These are phyloP conservation scores for Pyrus hybrid DNA, from an alignment of 331 rosid genomes.

Conservation along the genomic window DNA sequence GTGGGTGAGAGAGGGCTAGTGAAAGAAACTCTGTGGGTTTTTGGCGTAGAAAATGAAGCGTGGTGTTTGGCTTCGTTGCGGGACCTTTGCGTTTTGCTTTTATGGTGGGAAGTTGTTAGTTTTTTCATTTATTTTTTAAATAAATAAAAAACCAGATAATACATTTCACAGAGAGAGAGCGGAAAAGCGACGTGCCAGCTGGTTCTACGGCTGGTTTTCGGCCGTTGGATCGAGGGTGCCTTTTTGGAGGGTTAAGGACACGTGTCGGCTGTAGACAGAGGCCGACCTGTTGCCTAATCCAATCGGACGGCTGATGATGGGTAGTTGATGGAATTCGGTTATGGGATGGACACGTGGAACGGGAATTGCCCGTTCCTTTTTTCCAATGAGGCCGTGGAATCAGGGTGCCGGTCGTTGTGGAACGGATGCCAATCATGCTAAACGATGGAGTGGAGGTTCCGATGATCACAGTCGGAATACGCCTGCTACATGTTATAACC, in stretches of 20 bases:
- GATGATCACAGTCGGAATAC: no score
- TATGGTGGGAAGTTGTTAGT: constrained; percentile 18
- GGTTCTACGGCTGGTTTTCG: constrained; percentile 15
- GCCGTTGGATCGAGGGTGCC: constrained; percentile 44
- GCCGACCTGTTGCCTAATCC: constrained; percentile 3
- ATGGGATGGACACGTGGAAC: constrained; percentile 33
- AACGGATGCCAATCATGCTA: constrained; percentile 7
- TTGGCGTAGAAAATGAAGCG: constrained; percentile 31
- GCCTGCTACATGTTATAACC: no score
- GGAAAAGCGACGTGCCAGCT: constrained; percentile 28
- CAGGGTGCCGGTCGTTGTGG: constrained; percentile 3
- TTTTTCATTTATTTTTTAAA: constrained; percentile 13
- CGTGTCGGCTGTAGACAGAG: constrained; percentile 27
- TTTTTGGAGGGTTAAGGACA: constrained; percentile 17
- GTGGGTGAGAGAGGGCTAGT: neutral
- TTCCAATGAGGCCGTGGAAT: constrained; percentile 6
- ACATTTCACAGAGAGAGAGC: constrained; percentile 2
- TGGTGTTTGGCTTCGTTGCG: constrained; percentile 26
- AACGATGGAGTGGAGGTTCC: neutral
- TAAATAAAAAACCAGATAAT: constrained; percentile 18
- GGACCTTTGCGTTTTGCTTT: constrained; percentile 4
- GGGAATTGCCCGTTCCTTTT: constrained; percentile 17
- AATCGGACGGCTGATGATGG: constrained; percentile 41
- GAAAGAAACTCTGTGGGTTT: constrained; percentile 6
- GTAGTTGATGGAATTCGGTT: neutral